A percentile compares a stretch with the other conserved stretches of the same genome.
These are phyloP conservation scores for Citrus cavaleriei DNA, from an alignment of 345 rosid genomes.

Conservation along the genomic window DNA sequence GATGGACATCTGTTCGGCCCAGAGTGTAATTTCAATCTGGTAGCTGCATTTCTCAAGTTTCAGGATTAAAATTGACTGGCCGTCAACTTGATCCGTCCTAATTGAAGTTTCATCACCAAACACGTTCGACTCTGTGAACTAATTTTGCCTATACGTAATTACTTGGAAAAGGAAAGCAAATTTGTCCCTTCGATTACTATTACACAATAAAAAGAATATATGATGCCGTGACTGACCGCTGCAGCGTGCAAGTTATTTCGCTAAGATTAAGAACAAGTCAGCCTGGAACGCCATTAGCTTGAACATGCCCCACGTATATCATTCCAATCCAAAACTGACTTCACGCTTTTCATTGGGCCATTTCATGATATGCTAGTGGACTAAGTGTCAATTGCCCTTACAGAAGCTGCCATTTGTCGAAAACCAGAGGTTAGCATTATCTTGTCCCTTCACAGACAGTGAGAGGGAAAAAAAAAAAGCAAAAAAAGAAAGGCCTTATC, in stretches of 20 bases:
- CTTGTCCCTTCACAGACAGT: neutral
- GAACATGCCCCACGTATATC: neutral
- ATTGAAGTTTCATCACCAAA: no score
- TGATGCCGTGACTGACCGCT: neutral
- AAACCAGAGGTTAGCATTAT: neutral
- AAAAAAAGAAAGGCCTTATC: neutral
- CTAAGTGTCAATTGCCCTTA: no score
- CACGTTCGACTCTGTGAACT: neutral
- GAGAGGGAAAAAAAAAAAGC: no score
- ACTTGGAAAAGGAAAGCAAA: neutral
- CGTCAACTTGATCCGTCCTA: no score
- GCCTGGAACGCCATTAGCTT: neutral
- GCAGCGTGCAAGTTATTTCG: neutral
- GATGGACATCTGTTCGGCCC: no score
- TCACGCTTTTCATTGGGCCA: neutral
- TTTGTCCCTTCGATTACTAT: no score
- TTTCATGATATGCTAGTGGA: neutral
- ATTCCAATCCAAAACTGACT: neutral
- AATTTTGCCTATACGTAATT: neutral
- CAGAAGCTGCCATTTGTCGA: no score
- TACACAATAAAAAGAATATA: no score
- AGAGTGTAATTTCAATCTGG: no score
- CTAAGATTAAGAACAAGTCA: neutral
- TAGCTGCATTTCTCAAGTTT: no score
- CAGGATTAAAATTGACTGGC: no score